Conservation (phyloP, 2,329 filamentous ascomycete genomes). For the Microsporum ferrugineum region DNA sequence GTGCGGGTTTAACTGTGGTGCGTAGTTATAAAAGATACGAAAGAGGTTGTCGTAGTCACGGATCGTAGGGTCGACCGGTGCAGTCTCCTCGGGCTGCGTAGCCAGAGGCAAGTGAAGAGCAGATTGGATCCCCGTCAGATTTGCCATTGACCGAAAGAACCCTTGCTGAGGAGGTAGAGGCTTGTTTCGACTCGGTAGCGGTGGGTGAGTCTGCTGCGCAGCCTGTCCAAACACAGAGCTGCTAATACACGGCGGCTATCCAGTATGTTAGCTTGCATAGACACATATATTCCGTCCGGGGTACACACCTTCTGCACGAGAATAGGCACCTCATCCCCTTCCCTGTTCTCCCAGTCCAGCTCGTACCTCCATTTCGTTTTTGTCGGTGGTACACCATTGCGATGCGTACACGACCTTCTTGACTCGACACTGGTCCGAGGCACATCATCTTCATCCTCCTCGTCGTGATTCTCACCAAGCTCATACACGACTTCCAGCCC, state of each 20-base stretch:
- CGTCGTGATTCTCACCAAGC: conserved; percentile 20
- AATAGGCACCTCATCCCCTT: conserved; percentile 70
- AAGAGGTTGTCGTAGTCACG: conserved; percentile 94
- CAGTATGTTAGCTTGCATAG: conserved; percentile 4
- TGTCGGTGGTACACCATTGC: conserved; percentile 33
- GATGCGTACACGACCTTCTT: conserved; percentile 24
- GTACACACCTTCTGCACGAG: conserved; percentile 64
- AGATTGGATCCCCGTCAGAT: conserved; percentile 50
- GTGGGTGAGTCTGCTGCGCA: conserved; percentile 21
- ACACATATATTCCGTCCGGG: neutral
- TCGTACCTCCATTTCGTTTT: conserved; percentile 74
- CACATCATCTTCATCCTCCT: conserved; percentile 16
- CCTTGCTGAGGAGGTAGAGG: conserved; percentile 49
- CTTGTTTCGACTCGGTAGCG: conserved; percentile 50
- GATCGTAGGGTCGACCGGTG: conserved; percentile 55
- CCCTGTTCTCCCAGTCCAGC: conserved; percentile 60
- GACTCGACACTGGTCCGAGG: conserved; percentile 20
- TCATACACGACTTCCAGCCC: conserved; percentile 27
- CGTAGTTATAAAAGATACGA: conserved; percentile 89
- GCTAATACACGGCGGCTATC: conserved; percentile 29
- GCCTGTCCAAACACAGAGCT: conserved; percentile 43
- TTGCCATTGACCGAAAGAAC: conserved; percentile 83
- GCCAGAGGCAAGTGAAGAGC: conserved; percentile 41
- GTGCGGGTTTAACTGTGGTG: conserved; percentile 66
- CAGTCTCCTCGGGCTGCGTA: conserved; percentile 47